These are phyloP conservation scores for Amanita pallidorosea DNA, from an alignment of 768 basidiomycete species.

Conservation along the genomic window DNA sequence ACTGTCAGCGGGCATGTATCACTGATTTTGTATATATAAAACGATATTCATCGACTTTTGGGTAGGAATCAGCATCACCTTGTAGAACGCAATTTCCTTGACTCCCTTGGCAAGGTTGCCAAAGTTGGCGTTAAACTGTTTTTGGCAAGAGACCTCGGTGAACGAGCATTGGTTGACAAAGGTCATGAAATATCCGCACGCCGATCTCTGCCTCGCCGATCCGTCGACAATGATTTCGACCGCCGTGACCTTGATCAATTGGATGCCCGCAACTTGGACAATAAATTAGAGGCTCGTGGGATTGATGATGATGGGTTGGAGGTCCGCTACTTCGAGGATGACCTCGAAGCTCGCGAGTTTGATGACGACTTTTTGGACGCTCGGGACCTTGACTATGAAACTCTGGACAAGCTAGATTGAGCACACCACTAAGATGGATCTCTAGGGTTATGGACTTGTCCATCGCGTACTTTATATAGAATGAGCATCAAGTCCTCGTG, in stretches of 20 bases:
- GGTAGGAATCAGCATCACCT: no score
- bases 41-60: no score
- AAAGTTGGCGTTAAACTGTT: no score
- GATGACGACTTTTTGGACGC: background rate
- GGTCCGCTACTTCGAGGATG: background rate
- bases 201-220: background rate
- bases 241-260: background rate
- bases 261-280: background rate
- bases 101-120: no score
- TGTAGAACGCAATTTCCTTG: no score
- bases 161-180: background rate
- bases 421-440: no score
- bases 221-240: background rate
- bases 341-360: background rate
- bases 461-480: no score
- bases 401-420: background rate
- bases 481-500: no score
- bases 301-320: background rate
- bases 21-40: no score
- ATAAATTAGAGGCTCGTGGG: background rate
- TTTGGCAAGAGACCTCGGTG: background rate
- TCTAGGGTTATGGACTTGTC: no score
- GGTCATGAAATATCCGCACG: background rate
- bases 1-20: background rate
- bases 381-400: background rate